Base-by-base conservation (phyloP, 2,329 filamentous ascomycete species). In the Venturia carpophila region DNA sequence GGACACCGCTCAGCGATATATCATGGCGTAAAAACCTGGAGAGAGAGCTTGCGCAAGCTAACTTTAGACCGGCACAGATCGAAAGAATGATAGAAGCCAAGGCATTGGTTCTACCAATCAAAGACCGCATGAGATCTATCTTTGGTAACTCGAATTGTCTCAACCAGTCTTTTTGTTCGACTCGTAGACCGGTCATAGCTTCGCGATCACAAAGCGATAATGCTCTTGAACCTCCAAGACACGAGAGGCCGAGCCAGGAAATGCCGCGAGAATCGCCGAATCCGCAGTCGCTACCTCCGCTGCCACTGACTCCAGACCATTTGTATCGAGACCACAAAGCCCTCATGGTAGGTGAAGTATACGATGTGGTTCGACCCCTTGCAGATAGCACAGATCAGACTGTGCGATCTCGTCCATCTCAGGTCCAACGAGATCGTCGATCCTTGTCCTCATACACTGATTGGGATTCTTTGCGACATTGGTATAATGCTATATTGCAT, bases 291-390 rank as follows among this genome's bases (percentile, higher is more conserved):
- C 19, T 37, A 17, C 27, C 52, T 21, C 52, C 19, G 5, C 30
- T 58, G 30, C 52, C 52, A 24, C 21, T 58, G 6, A 58, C 52
- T 37, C 52, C 52, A 15, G 52, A 58, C 19, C 52, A 58, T 34
- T 37, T 58, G 3, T 58, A 34, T 58, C 52, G 52, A 47, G 61
- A 63, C 34, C 42, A 49, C 43, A 63, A 63, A 49, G 45, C 61
- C 11, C 61, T 63, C 17, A 39, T 63, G 42, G 61, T 49, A 13
- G 61, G 61, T 39, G 41, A 63, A 24, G 34, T 63, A 24, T 49
- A 63, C 19, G 61, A 63, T 63, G 45, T 63, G 6, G 61, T 63
- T 17, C 45, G 24, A 13, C 34, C 42, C 24, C 39, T 63, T 13
- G 61, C 45, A 11, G 61, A 63, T 24, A 34, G n/a, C 30, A 15